Evolutionary conservation across 177 flowering plant genomes (phyloP).

Genomic region (Vitis hybrid): DNA sequence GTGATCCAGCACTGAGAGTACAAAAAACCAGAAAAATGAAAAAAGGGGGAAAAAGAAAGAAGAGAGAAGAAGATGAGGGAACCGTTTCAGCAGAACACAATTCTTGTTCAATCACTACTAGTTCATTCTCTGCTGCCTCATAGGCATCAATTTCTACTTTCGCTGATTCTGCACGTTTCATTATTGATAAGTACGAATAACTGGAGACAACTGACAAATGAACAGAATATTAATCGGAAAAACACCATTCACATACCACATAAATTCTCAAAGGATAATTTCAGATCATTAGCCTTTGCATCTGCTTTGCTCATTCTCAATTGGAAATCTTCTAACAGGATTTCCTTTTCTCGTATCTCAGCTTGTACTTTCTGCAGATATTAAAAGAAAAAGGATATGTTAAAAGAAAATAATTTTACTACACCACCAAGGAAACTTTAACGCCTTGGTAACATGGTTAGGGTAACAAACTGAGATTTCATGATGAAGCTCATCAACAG

Average conservation of each 20-base stretch:
- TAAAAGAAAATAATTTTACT: constrained; percentile 3
- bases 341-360: constrained; percentile 52
- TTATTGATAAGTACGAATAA: constrained; percentile 4
- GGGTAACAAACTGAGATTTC: constrained; percentile 69
- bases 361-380: constrained; percentile 46
- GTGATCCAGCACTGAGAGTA: not conserved
- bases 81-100: constrained; percentile 54
- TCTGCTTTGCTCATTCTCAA: constrained; percentile 49
- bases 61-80: not conserved
- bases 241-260: constrained; percentile 52
- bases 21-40: not conserved
- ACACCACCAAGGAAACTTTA: not conserved
- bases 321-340: constrained; percentile 35
- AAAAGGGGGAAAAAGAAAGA: not conserved
- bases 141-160: constrained; percentile 70
- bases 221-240: constrained; percentile 4
- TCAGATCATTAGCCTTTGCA: constrained; percentile 46
- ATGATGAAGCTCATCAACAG: constrained; percentile 65
- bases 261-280: constrained; percentile 51
- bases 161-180: constrained; percentile 60
- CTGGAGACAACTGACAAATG: not conserved
- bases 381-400: not conserved
- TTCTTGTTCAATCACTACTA: constrained; percentile 50
- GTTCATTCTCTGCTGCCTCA: constrained; percentile 55
- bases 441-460: not conserved